Evolutionary conservation across 1,139 yeast genomes (phyloP).

Genomic region (Kodamaea sp.): DNA sequence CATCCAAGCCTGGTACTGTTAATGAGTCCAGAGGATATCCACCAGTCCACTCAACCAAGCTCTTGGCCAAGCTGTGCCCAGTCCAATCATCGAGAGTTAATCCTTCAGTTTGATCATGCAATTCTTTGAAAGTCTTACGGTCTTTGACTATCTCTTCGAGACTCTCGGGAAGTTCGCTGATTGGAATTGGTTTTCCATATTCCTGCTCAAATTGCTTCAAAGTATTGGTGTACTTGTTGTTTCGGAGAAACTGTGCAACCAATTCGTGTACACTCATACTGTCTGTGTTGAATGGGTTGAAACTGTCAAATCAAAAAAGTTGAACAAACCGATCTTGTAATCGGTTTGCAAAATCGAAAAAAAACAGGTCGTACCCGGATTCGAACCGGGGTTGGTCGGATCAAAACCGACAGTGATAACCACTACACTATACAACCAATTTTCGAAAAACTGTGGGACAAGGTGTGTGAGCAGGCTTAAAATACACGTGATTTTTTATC

Average conservation of each 20-base stretch:
- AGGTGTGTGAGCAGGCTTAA: too few relatives aligned
- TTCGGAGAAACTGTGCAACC: slow-evolving; percentile 57
- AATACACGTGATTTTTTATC: too few relatives aligned
- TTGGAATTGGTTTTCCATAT: slow-evolving; percentile 34
- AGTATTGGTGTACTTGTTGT: slow-evolving; percentile 48
- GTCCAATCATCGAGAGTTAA: slow-evolving; percentile 11
- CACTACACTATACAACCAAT: slow-evolving; percentile 52
- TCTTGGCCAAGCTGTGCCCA: slow-evolving; percentile 5
- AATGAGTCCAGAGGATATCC: slow-evolving; percentile 28
- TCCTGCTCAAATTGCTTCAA: slow-evolving; percentile 51
- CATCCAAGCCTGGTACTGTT: slow-evolving; percentile 15
- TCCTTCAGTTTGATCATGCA: slow-evolving; percentile 15
- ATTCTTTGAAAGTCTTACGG: slow-evolving; percentile 37
- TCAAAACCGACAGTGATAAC: slow-evolving; percentile 53
- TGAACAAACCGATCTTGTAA: too few relatives aligned
- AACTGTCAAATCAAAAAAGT: too few relatives aligned
- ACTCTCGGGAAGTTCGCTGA: slow-evolving; percentile 32
- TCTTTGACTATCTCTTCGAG: slow-evolving; percentile 55
- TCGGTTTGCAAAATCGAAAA: too few relatives aligned
- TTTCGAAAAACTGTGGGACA: too few relatives aligned
- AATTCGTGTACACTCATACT: slow-evolving; percentile 30
- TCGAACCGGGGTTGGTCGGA: slow-evolving; percentile 94
- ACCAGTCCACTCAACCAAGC: slow-evolving; percentile 26
- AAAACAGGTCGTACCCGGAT: slow-evolving; percentile 85
- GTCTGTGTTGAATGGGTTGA: too few relatives aligned